Percentiles rank a stretch among this genome's conserved stretches.
phyloP scores from a whole-genome alignment of 2,329 filamentous ascomycete species.

The Exophiala sp. region DNA sequence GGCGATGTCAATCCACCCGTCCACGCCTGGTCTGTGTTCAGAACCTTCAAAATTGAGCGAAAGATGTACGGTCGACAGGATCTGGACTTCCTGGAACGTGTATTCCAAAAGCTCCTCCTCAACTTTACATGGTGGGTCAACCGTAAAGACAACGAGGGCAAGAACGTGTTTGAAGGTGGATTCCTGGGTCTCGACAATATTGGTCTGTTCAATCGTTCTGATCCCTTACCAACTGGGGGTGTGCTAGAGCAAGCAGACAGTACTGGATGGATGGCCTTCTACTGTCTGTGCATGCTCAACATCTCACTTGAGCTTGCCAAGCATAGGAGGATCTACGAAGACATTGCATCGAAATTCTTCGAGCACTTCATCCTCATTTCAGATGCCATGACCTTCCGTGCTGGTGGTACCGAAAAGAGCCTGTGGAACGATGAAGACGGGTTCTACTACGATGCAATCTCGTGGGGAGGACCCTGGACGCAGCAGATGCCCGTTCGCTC shows the following conservation, averaged over 20 bases:
- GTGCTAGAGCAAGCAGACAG: slow-evolving; percentile 94
- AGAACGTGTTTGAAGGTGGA: slow-evolving; percentile 95
- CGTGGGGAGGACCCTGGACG: slow-evolving; percentile 88
- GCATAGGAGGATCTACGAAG: slow-evolving; percentile 90
- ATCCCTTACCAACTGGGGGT: slow-evolving; percentile 89
- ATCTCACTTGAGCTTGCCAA: slow-evolving; percentile 94
- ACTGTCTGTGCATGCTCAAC: slow-evolving; percentile 94
- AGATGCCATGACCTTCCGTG: slow-evolving; percentile 89
- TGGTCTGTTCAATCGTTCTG: slow-evolving; percentile 93
- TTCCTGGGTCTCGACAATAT: slow-evolving; percentile 97
- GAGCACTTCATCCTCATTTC: slow-evolving; percentile 98
- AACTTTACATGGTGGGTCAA: slow-evolving; percentile 99
- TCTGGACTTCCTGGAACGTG: slow-evolving; percentile 89
- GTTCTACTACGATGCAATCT: slow-evolving; percentile 98
- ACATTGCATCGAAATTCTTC: slow-evolving; percentile 96
- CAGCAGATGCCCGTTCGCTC: slow-evolving; percentile 91
- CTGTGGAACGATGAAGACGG: slow-evolving; percentile 94
- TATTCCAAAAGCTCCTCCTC: slow-evolving; percentile 91
- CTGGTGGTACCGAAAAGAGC: slow-evolving; percentile 69
- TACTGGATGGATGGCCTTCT: slow-evolving; percentile 99
- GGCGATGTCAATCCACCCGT: slow-evolving; percentile 95
- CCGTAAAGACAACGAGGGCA: slow-evolving; percentile 87
- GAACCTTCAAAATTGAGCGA: slow-evolving; percentile 96
- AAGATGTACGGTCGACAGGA: slow-evolving; percentile 96
- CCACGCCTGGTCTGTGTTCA: slow-evolving; percentile 92